Base-by-base conservation (phyloP, 208 protist species). In the Kentomonas sorsogonicus region DNA sequence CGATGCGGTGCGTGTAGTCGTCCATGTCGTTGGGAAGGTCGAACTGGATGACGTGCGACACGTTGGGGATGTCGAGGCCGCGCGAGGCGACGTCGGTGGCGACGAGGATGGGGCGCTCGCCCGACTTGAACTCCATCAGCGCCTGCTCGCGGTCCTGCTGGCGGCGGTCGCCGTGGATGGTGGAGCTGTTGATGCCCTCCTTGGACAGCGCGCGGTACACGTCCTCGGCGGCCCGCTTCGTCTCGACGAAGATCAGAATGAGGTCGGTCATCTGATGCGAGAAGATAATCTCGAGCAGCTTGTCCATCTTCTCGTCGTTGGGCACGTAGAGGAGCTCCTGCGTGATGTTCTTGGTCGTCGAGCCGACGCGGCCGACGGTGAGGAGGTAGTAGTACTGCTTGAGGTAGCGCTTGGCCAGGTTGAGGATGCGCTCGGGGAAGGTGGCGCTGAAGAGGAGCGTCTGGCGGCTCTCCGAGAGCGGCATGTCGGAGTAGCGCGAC, bases 371-470 rank as follows among this genome's bases (percentile, higher is more conserved):
- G 48, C 98, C 98, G 23, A 99, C 97, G 9, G 92, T 94, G 15
- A 99, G 74, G 63, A 98, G 98, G 68, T 93, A 90, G 65, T 99
- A 93, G 62, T 98, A 97, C 60, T 95, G 77, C 39, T 75, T 72
- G 16, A 99, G 75, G 78, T 99, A 99, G 58, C 98, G 92, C 46
- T 86, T 77, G 0, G 98, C 98, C 13, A 99, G 87, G 61, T 83
- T 85, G 65, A 99, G 93, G 58, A 99, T 99, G 65, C 94, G 92
- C 64, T 90, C 77, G 1, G 98, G 97, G 79, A 99, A 99, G 26
- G 98, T 99, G 45, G 98, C 98, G 50, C 86, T 97, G 84, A 99
- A 99, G 94, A 99, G 98, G 18, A 99, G 83, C 31, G 98, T 99
- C 74, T 99, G 98, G 27, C 98, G 83, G 13, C 98, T 84, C 10